Evolutionary conservation across 1,284 basidiomycete genomes (phyloP), one percentile per base, ranked within the genome.

Genomic region (Malassezia dermatis): DNA sequence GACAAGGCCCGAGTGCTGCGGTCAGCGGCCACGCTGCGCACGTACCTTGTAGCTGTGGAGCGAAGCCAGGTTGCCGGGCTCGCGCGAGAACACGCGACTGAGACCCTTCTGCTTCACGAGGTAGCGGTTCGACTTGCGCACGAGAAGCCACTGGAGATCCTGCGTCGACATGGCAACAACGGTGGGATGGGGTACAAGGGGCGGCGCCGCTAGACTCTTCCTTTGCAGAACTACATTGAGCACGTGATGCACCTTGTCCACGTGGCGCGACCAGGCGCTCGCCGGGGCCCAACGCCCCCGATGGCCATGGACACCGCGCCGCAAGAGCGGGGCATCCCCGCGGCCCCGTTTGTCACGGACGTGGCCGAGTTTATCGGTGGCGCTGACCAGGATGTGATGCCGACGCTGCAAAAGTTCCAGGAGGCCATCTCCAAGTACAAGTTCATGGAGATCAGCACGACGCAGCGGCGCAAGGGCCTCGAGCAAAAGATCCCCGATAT

Each of bases 401-500:
- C 79, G 21, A 82, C 86, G 0, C 78, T 98, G 60, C 85, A 84
- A 73, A 81, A 81, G 55, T 88, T 96, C 71, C 88, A 95, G 73
- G 89, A 93, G 77, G 89, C 89, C 30, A 82, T 93, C 73, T 86
- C 89, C 60, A 96, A 98, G 80, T 98, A 98, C 79, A 86, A 88
- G 57, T 94, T 93, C 77, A 96, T 98, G 93, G 93, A 96, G 69
- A 78, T 83, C 31, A 91, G 85, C 71, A 80, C 93, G 44, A 80
- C 84, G 12, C 86, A 89, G 73, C 81, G 90, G 43, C 81, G 86
- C 48, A 80, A 81, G 53, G 84, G 85, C 1, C 79, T 96, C 5
- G 85, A 89, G 65, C 87, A 88, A 60, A 96, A 98, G 80, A 91
- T 96, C 44, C 93, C 93, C 0, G 94, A 98, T 75, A 91, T 98